Conservation (phyloP, 2,329 filamentous ascomycete genomes). For the Stemphylium lycopersici region DNA sequence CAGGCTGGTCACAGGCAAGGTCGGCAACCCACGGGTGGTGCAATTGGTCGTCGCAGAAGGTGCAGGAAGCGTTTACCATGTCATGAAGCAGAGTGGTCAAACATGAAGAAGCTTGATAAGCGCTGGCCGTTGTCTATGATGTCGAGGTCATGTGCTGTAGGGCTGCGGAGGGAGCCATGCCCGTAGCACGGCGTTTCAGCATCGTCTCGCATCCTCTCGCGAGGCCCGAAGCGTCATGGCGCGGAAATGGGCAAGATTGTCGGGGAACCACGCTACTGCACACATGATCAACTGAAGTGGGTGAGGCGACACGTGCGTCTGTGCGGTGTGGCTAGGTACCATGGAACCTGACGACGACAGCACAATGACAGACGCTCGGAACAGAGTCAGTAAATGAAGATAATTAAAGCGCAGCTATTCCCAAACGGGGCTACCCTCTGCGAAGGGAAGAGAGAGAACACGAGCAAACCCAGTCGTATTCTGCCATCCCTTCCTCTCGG, state of each 20-base stretch:
- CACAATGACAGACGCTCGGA: neutral
- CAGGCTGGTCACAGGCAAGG: too few species aligned
- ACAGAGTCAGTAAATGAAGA: neutral
- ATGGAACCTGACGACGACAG: neutral
- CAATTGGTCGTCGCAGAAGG: too few species aligned
- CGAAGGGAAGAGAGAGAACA: too few species aligned
- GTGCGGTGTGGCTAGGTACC: neutral
- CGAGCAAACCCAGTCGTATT: too few species aligned
- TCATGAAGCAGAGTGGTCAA: slow-evolving; percentile 25
- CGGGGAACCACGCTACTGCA: slow-evolving; percentile 12
- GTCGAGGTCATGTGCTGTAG: slow-evolving; percentile 19
- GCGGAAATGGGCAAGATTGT: slow-evolving; percentile 1
- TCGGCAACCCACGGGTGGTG: too few species aligned
- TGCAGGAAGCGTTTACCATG: slow-evolving; percentile 22
- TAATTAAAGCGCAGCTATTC: neutral
- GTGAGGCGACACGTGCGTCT: slow-evolving; percentile 10
- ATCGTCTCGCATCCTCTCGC: slow-evolving; percentile 32
- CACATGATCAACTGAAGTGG: neutral
- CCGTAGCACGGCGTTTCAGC: slow-evolving; percentile 39
- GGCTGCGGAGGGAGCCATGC: slow-evolving; percentile 21
- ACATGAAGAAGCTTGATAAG: slow-evolving; percentile 14
- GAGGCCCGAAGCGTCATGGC: slow-evolving; percentile 13
- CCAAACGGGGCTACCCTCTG: too few species aligned
- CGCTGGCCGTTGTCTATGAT: slow-evolving; percentile 20
- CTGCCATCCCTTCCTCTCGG: too few species aligned